Evolutionary conservation across 1,284 basidiomycete species (phyloP).

Genomic region (Austroboletus novae-zelandiae): DNA sequence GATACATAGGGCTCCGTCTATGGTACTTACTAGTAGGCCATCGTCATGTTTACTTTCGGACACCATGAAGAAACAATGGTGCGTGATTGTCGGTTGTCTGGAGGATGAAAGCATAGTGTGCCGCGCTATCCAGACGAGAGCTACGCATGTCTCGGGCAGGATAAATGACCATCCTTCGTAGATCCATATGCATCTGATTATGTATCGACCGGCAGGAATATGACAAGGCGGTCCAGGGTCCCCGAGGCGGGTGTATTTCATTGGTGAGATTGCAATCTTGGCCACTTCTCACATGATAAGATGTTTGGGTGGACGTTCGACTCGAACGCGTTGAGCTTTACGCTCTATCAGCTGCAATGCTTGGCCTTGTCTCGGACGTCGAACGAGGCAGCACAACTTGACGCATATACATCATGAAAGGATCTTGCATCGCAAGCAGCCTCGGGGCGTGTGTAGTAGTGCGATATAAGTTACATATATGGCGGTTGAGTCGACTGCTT

Average conservation of each 20-base stretch:
- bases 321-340: neutral
- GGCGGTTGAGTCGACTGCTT: no score
- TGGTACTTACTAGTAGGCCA: no score
- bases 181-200: neutral
- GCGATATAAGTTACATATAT: no score
- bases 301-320: neutral
- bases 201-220: no score
- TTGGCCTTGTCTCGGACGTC: neutral
- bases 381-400: neutral
- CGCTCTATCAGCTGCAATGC: neutral
- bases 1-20: no score
- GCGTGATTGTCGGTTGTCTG: no score
- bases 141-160: neutral
- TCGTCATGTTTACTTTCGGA: no score
- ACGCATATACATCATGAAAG: neutral
- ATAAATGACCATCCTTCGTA: neutral
- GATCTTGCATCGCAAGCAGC: neutral
- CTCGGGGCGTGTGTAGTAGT: neutral
- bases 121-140: neutral
- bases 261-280: neutral
- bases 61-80: no score
- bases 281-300: neutral
- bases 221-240: neutral
- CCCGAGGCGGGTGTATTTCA: neutral
- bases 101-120: no score